phyloP scores from a whole-genome alignment of 1,284 basidiomycete genomes.

The Pseudozyma tsukubaensis region DNA sequence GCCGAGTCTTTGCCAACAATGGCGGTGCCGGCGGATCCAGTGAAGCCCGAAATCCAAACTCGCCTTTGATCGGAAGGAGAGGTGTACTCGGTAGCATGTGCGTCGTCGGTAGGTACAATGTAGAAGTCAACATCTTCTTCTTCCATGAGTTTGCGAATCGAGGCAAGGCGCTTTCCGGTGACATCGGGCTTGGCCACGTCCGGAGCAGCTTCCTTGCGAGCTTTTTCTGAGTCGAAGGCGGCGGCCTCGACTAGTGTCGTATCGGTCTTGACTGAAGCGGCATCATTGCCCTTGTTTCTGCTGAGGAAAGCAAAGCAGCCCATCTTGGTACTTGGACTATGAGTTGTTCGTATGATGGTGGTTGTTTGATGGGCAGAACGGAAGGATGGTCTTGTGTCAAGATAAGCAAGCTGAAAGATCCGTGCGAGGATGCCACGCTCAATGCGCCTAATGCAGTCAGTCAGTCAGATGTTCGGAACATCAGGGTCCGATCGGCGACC shows the following conservation, averaged over 20 bases:
- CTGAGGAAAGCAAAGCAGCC: slow-evolving; percentile 43
- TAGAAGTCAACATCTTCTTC: slow-evolving; percentile 56
- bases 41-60: slow-evolving; percentile 86
- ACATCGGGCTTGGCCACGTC: slow-evolving; percentile 24
- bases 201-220: slow-evolving; percentile 8
- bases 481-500: slow-evolving; percentile 23
- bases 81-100: slow-evolving; percentile 89
- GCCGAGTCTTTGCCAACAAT: slow-evolving; percentile 75
- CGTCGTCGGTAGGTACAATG: slow-evolving; percentile 83
- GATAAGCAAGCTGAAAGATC: background rate
- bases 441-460: background rate
- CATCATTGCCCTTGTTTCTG: slow-evolving; percentile 22
- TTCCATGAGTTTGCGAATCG: slow-evolving; percentile 67
- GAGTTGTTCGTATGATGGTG: background rate
- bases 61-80: slow-evolving; percentile 82
- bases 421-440: slow-evolving; percentile 9
- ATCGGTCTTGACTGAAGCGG: slow-evolving; percentile 36
- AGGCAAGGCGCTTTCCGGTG: slow-evolving; percentile 72
- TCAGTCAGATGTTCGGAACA: slow-evolving; percentile 1
- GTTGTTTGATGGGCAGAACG: background rate
- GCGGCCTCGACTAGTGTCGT: slow-evolving; percentile 33
- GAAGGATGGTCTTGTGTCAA: background rate
- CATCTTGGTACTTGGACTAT: slow-evolving; percentile 12
- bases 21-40: slow-evolving; percentile 85
- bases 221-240: slow-evolving; percentile 17